phyloP scores from a whole-genome alignment of 306 rosid species.

The Vigna hirtella region DNA sequence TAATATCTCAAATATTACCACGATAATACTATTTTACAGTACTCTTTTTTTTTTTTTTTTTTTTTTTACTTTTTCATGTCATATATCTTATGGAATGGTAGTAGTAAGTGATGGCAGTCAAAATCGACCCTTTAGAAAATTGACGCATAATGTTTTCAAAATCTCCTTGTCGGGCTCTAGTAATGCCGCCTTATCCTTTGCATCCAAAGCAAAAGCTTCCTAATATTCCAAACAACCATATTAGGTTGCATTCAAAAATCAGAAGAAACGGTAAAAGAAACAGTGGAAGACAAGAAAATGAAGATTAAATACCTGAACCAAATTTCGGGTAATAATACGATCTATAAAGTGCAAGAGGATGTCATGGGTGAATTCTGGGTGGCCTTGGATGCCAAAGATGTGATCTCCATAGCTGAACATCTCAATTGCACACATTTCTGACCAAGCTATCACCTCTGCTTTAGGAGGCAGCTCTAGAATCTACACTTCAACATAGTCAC shows the following conservation, averaged over 20 bases:
- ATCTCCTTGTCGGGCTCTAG: slow-evolving; percentile 70
- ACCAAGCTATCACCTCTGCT: slow-evolving; percentile 85
- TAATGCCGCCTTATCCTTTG: slow-evolving; percentile 54
- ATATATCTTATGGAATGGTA: not conserved
- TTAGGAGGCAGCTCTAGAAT: slow-evolving; percentile 73
- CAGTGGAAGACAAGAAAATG: not conserved
- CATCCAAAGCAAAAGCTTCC: slow-evolving; percentile 62
- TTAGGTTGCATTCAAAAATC: too few relatives aligned
- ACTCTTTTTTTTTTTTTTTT: not conserved
- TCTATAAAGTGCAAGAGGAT: slow-evolving; percentile 74
- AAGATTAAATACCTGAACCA: slow-evolving; percentile 51
- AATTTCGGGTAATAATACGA: slow-evolving; percentile 60
- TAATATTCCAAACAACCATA: slow-evolving; percentile 33
- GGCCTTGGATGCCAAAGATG: slow-evolving; percentile 94
- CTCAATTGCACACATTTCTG: slow-evolving; percentile 82
- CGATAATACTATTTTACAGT: not conserved
- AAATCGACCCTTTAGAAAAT: slow-evolving; percentile 69
- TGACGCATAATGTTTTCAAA: slow-evolving; percentile 66
- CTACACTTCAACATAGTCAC: slow-evolving; percentile 34
- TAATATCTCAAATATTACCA: not conserved
- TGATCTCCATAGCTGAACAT: slow-evolving; percentile 77
- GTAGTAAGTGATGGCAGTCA: not conserved
- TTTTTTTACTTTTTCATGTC: not conserved
- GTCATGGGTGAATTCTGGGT: slow-evolving; percentile 89
- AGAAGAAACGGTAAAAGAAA: not conserved